Percentiles rank a stretch among this genome's conserved stretches.
phyloP scores from a whole-genome alignment of 257 asterid species.

The Hygrophila difformis region DNA sequence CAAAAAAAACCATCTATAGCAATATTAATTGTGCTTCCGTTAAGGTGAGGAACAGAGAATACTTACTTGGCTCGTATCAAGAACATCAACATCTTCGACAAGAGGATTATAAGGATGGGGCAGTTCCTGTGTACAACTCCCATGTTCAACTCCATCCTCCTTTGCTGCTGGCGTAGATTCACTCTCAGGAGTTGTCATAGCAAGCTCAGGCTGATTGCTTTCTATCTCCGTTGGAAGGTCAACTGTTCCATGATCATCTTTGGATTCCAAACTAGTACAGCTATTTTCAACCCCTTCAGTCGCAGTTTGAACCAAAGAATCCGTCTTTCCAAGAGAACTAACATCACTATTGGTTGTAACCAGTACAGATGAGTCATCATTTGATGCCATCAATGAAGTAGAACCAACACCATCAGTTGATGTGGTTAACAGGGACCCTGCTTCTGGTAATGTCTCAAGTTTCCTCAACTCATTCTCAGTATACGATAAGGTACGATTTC shows the following conservation, averaged over 20 bases:
- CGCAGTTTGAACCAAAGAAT: too few species aligned
- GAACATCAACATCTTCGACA: too few species aligned
- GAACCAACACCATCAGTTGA: too few species aligned
- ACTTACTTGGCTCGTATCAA: too few species aligned
- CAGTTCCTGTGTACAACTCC: too few species aligned
- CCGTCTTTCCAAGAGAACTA: constrained; percentile 22
- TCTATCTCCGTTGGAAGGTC: constrained; percentile 22
- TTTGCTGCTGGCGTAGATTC: too few species aligned
- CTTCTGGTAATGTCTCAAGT: too few species aligned
- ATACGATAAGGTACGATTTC: constrained; percentile 37
- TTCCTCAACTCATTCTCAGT: constrained; percentile 23
- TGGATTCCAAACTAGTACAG: constrained; percentile 24
- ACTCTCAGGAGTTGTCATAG: neutral
- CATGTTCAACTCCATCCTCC: too few species aligned
- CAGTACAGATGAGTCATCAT: neutral
- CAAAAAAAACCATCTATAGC: too few species aligned
- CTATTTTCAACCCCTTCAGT: constrained; percentile 24
- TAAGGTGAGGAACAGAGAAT: too few species aligned
- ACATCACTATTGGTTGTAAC: constrained; percentile 8
- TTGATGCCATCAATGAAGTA: constrained; percentile 15
- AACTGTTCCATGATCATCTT: constrained; percentile 9
- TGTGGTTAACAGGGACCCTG: neutral
- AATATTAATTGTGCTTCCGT: too few species aligned
- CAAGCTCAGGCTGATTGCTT: constrained; percentile 17
- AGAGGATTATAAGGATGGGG: too few species aligned